Evolutionary conservation across 345 rosid genomes (phyloP).

Genomic region (Iberis pinnata): DNA sequence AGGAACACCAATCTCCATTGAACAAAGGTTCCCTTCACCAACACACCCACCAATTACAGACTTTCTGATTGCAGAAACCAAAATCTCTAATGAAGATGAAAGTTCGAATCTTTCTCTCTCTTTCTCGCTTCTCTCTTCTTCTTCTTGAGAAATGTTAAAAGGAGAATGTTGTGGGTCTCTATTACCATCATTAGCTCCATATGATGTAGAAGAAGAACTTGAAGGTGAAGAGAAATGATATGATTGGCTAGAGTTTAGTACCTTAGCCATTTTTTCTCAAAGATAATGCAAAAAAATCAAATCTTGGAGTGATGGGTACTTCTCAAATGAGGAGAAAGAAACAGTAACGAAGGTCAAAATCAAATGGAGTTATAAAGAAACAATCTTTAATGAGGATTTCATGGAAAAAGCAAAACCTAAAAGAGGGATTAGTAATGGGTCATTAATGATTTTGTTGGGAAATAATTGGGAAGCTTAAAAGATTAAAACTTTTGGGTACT

Average conservation of each 20-base stretch:
- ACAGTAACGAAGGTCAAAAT: slow-evolving; percentile 28
- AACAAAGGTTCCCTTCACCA: slow-evolving; percentile 52
- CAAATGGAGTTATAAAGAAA: slow-evolving; percentile 39
- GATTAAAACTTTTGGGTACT: slow-evolving; percentile 21
- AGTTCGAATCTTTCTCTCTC: slow-evolving; percentile 32
- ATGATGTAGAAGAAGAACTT: slow-evolving; percentile 67
- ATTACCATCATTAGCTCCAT: slow-evolving; percentile 41
- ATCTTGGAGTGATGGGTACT: slow-evolving; percentile 28
- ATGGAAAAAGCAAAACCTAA: background rate
- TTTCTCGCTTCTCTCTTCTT: slow-evolving; percentile 19
- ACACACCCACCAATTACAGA: slow-evolving; percentile 56
- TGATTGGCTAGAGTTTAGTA: slow-evolving; percentile 59
- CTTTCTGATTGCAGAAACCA: slow-evolving; percentile 66
- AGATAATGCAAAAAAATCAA: slow-evolving; percentile 25
- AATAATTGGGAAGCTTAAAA: slow-evolving; percentile 22
- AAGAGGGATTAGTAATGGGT: slow-evolving; percentile 16
- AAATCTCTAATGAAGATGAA: slow-evolving; percentile 49
- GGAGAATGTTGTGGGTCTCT: slow-evolving; percentile 36
- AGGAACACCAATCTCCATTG: slow-evolving; percentile 96
- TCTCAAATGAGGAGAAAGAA: background rate
- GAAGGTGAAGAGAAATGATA: slow-evolving; percentile 86
- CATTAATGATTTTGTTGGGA: slow-evolving; percentile 27
- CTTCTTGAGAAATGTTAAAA: slow-evolving; percentile 34
- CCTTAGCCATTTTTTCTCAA: slow-evolving; percentile 56
- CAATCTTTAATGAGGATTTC: slow-evolving; percentile 21